Evolutionary conservation across 345 rosid species (phyloP).

Genomic region (Euphorbia peplus): DNA sequence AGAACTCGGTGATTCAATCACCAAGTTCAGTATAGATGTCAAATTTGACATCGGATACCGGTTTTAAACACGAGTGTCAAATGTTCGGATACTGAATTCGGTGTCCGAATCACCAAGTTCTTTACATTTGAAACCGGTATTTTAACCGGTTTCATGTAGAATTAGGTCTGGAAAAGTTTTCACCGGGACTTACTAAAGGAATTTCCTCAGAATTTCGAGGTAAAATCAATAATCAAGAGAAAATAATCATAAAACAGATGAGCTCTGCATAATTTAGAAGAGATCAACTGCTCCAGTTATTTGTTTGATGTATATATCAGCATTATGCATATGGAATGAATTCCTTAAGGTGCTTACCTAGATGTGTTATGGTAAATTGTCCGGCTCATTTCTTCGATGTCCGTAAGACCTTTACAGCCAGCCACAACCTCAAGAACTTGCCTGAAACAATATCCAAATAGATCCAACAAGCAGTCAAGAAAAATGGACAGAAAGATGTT

Average conservation of each 20-base stretch:
- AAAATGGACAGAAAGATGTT: not conserved
- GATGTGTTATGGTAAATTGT: conserved; percentile 85
- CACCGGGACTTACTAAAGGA: no score
- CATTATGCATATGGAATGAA: not conserved
- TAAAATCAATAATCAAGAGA: not conserved
- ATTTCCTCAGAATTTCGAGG: no score
- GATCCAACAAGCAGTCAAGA: conserved; percentile 3
- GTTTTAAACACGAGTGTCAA: no score
- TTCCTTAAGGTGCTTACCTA: conserved; percentile 44
- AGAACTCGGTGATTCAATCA: no score
- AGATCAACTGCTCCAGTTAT: not conserved
- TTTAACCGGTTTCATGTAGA: no score
- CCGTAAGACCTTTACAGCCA: conserved; percentile 73
- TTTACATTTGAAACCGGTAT: no score
- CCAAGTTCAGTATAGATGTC: no score
- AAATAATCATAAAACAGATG: conserved; percentile 4
- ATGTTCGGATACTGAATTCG: no score
- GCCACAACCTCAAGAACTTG: conserved; percentile 96
- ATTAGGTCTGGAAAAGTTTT: no score
- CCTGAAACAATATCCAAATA: conserved; percentile 37
- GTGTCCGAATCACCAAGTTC: no score
- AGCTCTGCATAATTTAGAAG: not conserved
- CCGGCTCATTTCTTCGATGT: conserved; percentile 54
- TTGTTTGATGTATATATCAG: not conserved
- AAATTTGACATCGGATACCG: no score